These are phyloP conservation scores for Quercus tomentella DNA, from an alignment of 331 rosid genomes.

Conservation along the genomic window DNA sequence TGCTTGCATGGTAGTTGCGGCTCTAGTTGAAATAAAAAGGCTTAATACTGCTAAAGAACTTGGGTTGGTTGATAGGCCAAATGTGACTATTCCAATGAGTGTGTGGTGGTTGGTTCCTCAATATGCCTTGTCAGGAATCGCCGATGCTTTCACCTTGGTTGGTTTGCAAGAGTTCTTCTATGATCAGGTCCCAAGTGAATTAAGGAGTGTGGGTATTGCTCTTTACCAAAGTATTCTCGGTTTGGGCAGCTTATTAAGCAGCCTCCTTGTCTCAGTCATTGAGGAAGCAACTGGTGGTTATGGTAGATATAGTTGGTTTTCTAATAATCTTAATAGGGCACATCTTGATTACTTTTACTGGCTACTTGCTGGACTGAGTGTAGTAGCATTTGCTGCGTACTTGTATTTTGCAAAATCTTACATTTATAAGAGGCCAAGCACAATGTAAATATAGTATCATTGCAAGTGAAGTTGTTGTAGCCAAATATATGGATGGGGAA, in stretches of 20 bases:
- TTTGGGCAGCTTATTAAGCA: constrained; percentile 22
- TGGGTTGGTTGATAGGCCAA: constrained; percentile 14
- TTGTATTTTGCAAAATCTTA: constrained; percentile 20
- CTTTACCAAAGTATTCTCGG: constrained; percentile 27
- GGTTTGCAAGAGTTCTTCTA: constrained; percentile 40
- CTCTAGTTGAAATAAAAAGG: constrained; percentile 25
- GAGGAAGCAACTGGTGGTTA: constrained; percentile 10
- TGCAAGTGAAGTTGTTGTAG: no score
- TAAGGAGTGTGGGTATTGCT: constrained; percentile 31
- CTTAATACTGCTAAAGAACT: constrained; percentile 27
- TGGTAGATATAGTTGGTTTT: constrained; percentile 25
- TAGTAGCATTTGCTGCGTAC: background rate
- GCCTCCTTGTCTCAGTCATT: constrained; percentile 17
- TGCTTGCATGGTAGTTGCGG: constrained; percentile 17
- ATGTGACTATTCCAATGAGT: constrained; percentile 18
- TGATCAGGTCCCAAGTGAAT: constrained; percentile 31
- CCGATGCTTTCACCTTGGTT: constrained; percentile 28
- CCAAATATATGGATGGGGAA: no score
- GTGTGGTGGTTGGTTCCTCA: constrained; percentile 35
- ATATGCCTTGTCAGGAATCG: constrained; percentile 18
- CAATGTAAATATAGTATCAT: background rate
- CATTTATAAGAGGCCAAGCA: constrained; percentile 1
- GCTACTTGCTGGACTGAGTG: constrained; percentile 21
- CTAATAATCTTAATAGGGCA: constrained; percentile 15
- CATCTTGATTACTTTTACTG: constrained; percentile 33